These are phyloP conservation scores for Cryphonectria nitschkei DNA, from an alignment of 2,329 filamentous ascomycete genomes.

Conservation along the genomic window DNA sequence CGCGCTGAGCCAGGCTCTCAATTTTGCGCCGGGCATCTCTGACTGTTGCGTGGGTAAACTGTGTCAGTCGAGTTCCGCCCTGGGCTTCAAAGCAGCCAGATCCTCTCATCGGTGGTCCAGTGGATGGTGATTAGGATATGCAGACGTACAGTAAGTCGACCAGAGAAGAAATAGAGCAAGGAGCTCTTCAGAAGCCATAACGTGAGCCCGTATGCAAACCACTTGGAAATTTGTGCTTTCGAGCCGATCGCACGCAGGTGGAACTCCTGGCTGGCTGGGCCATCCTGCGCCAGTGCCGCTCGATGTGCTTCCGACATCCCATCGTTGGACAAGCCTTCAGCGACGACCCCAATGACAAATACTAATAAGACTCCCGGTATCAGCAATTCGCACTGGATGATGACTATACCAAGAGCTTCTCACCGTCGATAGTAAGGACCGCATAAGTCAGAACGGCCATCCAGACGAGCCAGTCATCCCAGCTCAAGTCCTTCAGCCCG, in stretches of 20 bases:
- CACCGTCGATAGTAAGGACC: constrained; percentile 4
- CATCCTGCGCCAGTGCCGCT: constrained; percentile 38
- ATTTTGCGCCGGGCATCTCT: constrained; percentile 34
- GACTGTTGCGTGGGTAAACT: constrained; percentile 35
- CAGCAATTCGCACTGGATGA: background rate
- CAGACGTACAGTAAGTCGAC: constrained; percentile 49
- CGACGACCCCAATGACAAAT: constrained; percentile 18
- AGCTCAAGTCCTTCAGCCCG: constrained; percentile 33
- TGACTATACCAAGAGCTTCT: background rate
- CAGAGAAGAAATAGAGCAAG: constrained; percentile 57
- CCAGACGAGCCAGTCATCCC: constrained; percentile 39
- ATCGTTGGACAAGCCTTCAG: constrained; percentile 58
- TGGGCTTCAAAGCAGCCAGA: background rate
- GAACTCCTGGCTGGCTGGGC: constrained; percentile 19
- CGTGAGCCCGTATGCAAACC: constrained; percentile 57
- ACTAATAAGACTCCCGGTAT: constrained; percentile 1
- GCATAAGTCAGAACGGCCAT: constrained; percentile 28
- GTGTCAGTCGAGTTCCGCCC: background rate
- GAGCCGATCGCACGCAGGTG: constrained; percentile 53
- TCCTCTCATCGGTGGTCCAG: background rate
- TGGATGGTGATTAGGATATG: background rate
- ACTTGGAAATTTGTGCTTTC: constrained; percentile 60
- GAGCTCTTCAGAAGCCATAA: constrained; percentile 61
- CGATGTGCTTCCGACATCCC: constrained; percentile 58
- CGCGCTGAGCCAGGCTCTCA: constrained; percentile 55